Evolutionary conservation across 139 green algal species (phyloP).

Genomic region (Asterochloris erici): DNA sequence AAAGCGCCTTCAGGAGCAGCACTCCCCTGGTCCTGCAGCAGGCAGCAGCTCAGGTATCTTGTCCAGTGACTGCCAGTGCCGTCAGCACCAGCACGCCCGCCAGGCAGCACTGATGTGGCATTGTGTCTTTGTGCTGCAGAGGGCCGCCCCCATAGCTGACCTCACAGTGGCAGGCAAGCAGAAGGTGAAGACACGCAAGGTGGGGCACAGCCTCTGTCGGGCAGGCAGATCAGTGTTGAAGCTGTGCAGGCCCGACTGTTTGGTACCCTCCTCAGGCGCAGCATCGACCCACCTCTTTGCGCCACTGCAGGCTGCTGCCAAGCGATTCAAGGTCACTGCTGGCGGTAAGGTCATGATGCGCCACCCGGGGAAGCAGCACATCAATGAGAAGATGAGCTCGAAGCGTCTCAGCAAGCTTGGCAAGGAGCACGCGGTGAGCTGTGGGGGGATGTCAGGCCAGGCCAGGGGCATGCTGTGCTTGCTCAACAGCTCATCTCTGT

Average conservation of each 20-base stretch:
- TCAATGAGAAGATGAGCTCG: constrained; percentile 79
- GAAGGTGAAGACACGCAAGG: not conserved
- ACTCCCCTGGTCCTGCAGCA: no score
- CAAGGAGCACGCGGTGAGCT: constrained; percentile 4
- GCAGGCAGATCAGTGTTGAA: not conserved
- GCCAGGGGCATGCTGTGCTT: no score
- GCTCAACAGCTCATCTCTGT: no score
- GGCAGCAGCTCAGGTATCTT: no score
- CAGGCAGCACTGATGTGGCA: no score
- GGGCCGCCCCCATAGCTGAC: no score
- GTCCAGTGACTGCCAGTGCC: no score
- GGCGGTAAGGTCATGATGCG: constrained; percentile 76
- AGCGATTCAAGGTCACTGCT: constrained; percentile 83
- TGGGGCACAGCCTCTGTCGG: no score
- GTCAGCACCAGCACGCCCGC: no score
- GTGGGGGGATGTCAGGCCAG: no score
- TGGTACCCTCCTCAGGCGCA: not conserved
- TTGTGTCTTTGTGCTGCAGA: no score
- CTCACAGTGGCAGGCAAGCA: not conserved
- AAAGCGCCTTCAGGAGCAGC: no score
- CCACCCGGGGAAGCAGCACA: constrained; percentile 83
- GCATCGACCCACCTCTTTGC: not conserved
- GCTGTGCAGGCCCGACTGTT: not conserved
- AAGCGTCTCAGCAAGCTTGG: constrained; percentile 16
- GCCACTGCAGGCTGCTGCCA: constrained; percentile 63